A percentile compares a stretch with the other conserved stretches of the same genome.
These are phyloP conservation scores for Bondarzewia mesenterica DNA, from an alignment of 1,284 basidiomycete species.

Conservation along the genomic window DNA sequence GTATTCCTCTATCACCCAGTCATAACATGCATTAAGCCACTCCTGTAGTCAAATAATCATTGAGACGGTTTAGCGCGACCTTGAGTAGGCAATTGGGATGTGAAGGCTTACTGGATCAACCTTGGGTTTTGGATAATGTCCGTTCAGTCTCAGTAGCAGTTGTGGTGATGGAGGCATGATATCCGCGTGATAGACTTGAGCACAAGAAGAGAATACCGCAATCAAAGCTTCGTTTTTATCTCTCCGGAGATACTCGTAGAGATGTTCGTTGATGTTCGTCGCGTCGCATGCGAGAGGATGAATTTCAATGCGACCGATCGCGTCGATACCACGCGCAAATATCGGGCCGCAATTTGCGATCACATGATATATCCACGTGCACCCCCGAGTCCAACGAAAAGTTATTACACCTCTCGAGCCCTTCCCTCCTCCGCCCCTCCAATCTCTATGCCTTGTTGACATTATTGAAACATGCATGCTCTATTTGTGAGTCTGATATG, in stretches of 20 bases:
- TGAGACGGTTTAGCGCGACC: background rate
- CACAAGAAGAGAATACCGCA: background rate
- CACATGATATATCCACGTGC: too few relatives aligned
- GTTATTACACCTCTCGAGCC: too few relatives aligned
- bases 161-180: conserved; percentile 4
- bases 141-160: conserved; percentile 17
- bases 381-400: too few relatives aligned
- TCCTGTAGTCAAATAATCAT: conserved; percentile 37
- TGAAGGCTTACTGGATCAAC: conserved; percentile 17
- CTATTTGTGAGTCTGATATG: too few relatives aligned
- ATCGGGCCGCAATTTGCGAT: too few relatives aligned
- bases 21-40: conserved; percentile 66
- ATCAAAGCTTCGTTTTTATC: too few relatives aligned
- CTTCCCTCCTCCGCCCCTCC: too few relatives aligned
- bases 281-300: background rate
- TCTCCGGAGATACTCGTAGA: too few relatives aligned
- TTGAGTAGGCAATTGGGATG: background rate
- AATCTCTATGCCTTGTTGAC: too few relatives aligned
- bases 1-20: conserved; percentile 48
- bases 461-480: too few relatives aligned
- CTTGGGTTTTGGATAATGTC: conserved; percentile 19
- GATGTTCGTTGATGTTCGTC: too few relatives aligned
- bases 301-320: background rate
- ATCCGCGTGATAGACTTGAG: background rate
- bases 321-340: too few relatives aligned